Base-by-base conservation (phyloP, 768 basidiomycete genomes). In the Calocera viscosa region DNA sequence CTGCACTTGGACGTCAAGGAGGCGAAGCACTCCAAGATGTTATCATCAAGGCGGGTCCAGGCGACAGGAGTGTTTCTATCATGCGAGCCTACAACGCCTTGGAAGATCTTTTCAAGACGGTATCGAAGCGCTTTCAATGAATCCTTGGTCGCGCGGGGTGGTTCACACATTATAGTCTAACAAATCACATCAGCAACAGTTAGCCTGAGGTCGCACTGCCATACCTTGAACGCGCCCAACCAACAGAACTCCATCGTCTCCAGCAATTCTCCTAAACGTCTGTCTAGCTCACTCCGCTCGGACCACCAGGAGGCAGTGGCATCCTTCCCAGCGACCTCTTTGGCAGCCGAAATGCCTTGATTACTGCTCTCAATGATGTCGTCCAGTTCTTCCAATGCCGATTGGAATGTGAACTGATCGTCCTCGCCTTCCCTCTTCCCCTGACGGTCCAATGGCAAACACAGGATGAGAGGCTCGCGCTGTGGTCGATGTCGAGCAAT, bases 201-300 rank as follows among this genome's bases (percentile, higher is more conserved):
- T 32, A 24, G 60, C 41, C n/a, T 19, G 28, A 28, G 10, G 2
- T 26, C 8, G 26, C 24, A 35, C 17, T 67, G 19, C n/a, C 10
- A 66, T 24, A 94, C 94, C 86, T 97, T 98, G 83, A 96, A 97
- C 24, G 89, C 93, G 0, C 96, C 95, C 1, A 99, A 80, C 96
- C 96, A 98, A 73, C 90, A 93, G 71, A 90, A 94, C 74, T 98
- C 96, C 49, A 99, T 86, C 69, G 87, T 91, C 69, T 85, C 84
- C 35, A 96, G 74, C 5, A 99, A 76, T 33, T 84, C 84, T 67
- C 83, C 80, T 72, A 99, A 74, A 26, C 92, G 82, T 60, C 78
- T 79, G 72, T 98, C 94, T n/a, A 98, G 80, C 24, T 81, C 82
- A 26, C 79, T 77, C 1, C 96, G 81, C 65, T 86, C 82, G 38